Evolutionary conservation across 1,284 basidiomycete genomes (phyloP).

Genomic region (Phylloboletellus chloephorus): DNA sequence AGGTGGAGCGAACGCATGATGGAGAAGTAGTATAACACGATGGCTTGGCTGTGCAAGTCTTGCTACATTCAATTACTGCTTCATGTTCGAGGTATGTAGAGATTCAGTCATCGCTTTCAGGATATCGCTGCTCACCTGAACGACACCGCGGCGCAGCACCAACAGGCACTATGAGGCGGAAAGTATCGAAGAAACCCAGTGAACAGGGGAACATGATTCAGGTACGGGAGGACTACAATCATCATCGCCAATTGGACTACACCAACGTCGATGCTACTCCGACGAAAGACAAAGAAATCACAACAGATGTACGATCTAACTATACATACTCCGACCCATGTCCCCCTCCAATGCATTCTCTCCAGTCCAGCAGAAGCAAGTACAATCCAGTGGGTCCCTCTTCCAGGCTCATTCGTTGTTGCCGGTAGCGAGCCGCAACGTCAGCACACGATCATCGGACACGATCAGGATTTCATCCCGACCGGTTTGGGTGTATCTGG

Average conservation of each 20-base stretch:
- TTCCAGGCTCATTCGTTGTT: slow-evolving; percentile 15
- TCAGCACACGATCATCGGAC: slow-evolving; percentile 73
- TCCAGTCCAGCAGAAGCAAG: slow-evolving; percentile 14
- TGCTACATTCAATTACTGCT: no score
- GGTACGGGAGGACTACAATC: no score
- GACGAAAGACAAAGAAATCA: slow-evolving; percentile 22
- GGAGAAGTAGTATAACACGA: no score
- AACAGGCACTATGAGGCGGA: no score
- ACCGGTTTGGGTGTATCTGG: slow-evolving; percentile 43
- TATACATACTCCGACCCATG: slow-evolving; percentile 19
- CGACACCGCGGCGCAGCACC: no score
- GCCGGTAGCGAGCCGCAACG: slow-evolving; percentile 40
- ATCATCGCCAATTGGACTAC: background rate
- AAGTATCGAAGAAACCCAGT: no score
- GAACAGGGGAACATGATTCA: no score
- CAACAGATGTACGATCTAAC: slow-evolving; percentile 29
- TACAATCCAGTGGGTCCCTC: slow-evolving; percentile 9
- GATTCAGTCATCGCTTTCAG: no score
- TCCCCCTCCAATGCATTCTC: slow-evolving; percentile 7
- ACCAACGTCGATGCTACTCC: background rate
- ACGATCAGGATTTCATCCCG: slow-evolving; percentile 78
- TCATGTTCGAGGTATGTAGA: no score
- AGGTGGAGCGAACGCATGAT: no score
- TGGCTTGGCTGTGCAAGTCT: no score
- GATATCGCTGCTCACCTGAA: no score